phyloP scores from a whole-genome alignment of 192 early-diverging fungal species.

The Spinellus fusiger region DNA sequence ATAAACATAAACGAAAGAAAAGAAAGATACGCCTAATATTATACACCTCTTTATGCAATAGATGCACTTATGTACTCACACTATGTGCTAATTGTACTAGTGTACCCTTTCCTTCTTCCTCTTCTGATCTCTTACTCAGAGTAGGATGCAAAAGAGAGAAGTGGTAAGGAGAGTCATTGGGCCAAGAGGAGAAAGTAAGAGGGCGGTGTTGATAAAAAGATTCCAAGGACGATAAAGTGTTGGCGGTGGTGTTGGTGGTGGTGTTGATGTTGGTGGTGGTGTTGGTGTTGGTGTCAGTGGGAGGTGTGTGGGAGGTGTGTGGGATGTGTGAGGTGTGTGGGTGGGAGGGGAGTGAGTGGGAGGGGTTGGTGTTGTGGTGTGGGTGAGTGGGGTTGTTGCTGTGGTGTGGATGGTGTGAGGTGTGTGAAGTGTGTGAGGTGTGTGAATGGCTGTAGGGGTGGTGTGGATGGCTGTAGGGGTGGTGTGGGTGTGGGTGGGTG shows the following conservation, averaged over 20 bases:
- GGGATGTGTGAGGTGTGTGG: background rate
- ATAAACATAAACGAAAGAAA: background rate
- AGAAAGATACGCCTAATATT: background rate
- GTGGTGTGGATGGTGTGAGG: background rate
- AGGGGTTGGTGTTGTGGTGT: no score
- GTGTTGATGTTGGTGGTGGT: background rate
- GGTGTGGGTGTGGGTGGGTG: no score
- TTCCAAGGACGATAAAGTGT: background rate
- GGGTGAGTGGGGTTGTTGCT: no score
- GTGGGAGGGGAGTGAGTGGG: background rate
- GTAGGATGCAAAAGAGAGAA: conserved; percentile 13
- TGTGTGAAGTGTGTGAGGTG: no score
- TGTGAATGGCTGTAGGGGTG: no score
- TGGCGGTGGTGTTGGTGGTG: conserved; percentile 1
- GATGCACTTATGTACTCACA: conserved; percentile 30
- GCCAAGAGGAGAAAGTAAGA: conserved; percentile 1
- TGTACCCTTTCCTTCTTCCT: background rate
- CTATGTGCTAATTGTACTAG: conserved; percentile 23
- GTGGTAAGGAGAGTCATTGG: background rate
- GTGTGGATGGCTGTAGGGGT: no score
- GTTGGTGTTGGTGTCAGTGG: background rate
- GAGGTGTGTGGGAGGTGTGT: background rate
- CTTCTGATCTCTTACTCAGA: background rate
- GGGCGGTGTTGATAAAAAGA: conserved; percentile 21
- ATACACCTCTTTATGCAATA: conserved; percentile 15